Conservation (phyloP, 2,329 filamentous ascomycete genomes). For the Remersonia thermophila region DNA sequence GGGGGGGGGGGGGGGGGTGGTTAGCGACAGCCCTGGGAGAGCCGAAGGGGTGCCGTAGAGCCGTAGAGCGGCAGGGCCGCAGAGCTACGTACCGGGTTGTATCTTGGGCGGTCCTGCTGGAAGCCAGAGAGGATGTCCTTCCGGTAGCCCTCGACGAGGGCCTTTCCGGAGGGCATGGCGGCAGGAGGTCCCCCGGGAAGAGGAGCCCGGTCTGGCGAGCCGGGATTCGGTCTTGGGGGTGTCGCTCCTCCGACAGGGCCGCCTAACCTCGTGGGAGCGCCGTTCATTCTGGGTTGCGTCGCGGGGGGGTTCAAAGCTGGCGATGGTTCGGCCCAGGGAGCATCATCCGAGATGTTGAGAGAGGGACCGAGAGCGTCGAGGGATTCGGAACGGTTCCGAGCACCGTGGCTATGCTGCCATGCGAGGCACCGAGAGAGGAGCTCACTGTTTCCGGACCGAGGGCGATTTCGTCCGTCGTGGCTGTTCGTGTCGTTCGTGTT, state of each 20-base stretch:
- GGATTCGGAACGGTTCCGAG: too few species aligned
- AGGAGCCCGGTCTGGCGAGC: slow-evolving; percentile 16
- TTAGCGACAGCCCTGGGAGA: too few species aligned
- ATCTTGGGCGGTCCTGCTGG: slow-evolving; percentile 40
- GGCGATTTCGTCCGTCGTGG: too few species aligned
- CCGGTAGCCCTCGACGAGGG: slow-evolving; percentile 47
- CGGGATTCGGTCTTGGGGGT: slow-evolving; percentile 18
- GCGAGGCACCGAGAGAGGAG: too few species aligned
- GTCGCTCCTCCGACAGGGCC: slow-evolving; percentile 4
- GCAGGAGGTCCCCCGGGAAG: slow-evolving; percentile 20
- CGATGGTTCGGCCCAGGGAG: neutral
- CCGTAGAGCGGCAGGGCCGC: neutral
- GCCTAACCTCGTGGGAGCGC: slow-evolving; percentile 13
- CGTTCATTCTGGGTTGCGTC: slow-evolving; percentile 15
- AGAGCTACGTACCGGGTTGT: slow-evolving; percentile 42
- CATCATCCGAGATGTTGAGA: slow-evolving; percentile 6
- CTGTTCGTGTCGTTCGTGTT: too few species aligned
- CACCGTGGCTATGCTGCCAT: neutral
- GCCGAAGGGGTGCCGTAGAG: too few species aligned
- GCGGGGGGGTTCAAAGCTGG: neutral
- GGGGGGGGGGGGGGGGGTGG: too few species aligned
- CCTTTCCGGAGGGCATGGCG: slow-evolving; percentile 32
- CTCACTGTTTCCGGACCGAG: too few species aligned
- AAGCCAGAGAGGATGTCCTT: slow-evolving; percentile 42
- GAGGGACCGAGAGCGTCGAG: neutral